Evolutionary conservation across 768 basidiomycete species (phyloP).

Genomic region (Psilocybe sp.): DNA sequence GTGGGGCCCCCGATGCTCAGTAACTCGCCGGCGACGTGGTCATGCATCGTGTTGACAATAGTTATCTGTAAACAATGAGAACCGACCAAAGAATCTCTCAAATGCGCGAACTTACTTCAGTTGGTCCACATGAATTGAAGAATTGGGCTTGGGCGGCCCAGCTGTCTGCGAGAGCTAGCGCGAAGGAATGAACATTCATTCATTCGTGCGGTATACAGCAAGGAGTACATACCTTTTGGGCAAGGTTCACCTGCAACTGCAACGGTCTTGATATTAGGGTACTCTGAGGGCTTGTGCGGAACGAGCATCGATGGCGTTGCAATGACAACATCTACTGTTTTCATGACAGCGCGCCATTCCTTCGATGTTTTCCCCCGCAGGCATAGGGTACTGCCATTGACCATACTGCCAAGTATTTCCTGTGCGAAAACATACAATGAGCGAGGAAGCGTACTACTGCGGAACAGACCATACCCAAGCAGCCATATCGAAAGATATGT

Average conservation of each 20-base stretch:
- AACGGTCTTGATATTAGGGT: slow-evolving; percentile 52
- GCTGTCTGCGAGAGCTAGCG: slow-evolving; percentile 35
- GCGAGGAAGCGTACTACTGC: slow-evolving; percentile 21
- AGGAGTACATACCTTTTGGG: slow-evolving; percentile 38
- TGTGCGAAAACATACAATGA: slow-evolving; percentile 32
- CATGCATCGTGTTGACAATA: slow-evolving; percentile 55
- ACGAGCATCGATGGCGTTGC: slow-evolving; percentile 56
- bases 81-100: not conserved
- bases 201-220: not conserved
- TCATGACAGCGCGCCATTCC: slow-evolving; percentile 51
- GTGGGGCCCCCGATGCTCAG: slow-evolving; percentile 52
- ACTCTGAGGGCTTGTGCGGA: slow-evolving; percentile 47
- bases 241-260: slow-evolving; percentile 59
- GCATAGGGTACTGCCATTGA: slow-evolving; percentile 52
- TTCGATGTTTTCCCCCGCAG: slow-evolving; percentile 51
- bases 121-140: slow-evolving; percentile 56
- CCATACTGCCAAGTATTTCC: slow-evolving; percentile 55
- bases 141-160: slow-evolving; percentile 45
- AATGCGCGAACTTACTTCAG: slow-evolving; percentile 35
- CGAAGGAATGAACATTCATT: not conserved
- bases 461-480: slow-evolving; percentile 42
- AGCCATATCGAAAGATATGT: slow-evolving; percentile 67
- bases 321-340: slow-evolving; percentile 51
- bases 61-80: slow-evolving; percentile 35
- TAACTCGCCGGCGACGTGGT: slow-evolving; percentile 36